phyloP scores from a whole-genome alignment of 352 stramenopile genomes.

The Thalassiosira allenii region DNA sequence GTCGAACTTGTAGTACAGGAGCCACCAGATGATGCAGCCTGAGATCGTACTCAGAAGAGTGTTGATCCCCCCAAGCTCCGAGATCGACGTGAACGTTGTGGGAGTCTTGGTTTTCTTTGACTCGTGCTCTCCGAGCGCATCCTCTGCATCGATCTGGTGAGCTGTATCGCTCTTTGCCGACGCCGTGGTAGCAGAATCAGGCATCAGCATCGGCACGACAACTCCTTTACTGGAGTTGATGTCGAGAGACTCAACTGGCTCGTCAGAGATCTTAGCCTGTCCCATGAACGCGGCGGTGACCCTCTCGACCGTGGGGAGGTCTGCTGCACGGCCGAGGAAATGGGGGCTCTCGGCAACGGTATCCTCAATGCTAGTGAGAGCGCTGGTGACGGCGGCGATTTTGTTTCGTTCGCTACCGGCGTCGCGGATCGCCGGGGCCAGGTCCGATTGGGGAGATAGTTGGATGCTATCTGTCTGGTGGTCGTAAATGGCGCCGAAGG shows the following conservation, averaged over 20 bases:
- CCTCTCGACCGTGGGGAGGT: neutral
- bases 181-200: neutral
- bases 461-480: neutral
- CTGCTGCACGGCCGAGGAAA: neutral
- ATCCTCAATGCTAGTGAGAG: neutral
- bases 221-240: neutral
- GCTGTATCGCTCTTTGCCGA: neutral
- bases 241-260: neutral
- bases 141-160: neutral
- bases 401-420: neutral
- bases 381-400: too few species aligned
- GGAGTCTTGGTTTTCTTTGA: neutral
- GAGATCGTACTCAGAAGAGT: neutral
- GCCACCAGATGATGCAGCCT: neutral
- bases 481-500: neutral
- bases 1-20: neutral
- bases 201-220: neutral
- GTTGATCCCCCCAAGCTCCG: neutral
- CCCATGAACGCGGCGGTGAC: neutral
- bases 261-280: neutral
- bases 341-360: neutral
- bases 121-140: neutral
- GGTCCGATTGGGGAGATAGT: neutral
- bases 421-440: neutral
- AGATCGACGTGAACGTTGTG: neutral